phyloP scores from a whole-genome alignment of 2,329 filamentous ascomycete genomes.

The Raffaelea albimanens region DNA sequence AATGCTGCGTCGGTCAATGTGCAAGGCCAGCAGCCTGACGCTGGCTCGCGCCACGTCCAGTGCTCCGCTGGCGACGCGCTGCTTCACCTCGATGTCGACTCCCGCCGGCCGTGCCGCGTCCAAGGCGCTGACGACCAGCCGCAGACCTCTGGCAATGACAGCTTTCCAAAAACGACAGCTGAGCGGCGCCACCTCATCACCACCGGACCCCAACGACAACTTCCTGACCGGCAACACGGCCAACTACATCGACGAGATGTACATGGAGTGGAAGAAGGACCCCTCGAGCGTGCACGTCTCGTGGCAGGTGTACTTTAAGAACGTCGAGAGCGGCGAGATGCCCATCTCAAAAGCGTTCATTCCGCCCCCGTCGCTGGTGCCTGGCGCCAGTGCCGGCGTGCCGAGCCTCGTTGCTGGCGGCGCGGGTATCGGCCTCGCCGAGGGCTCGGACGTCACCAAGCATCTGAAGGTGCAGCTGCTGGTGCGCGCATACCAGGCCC shows the following conservation, averaged over 20 bases:
- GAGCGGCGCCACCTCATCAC: slow-evolving; percentile 43
- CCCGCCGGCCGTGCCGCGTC: slow-evolving; percentile 2
- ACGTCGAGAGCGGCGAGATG: slow-evolving; percentile 98
- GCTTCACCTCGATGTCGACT: too few relatives aligned
- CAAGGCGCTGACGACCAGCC: slow-evolving; percentile 27
- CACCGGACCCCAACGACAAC: slow-evolving; percentile 79
- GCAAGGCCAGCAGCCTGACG: slow-evolving; percentile 10
- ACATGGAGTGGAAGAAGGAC: slow-evolving; percentile 92
- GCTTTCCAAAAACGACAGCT: slow-evolving; percentile 30
- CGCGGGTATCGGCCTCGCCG: slow-evolving; percentile 52
- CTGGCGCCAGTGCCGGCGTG: slow-evolving; percentile 69
- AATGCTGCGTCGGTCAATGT: slow-evolving; percentile 12
- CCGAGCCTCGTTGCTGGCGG: slow-evolving; percentile 59
- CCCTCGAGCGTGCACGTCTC: slow-evolving; percentile 91
- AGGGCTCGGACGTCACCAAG: slow-evolving; percentile 79
- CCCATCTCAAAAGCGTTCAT: slow-evolving; percentile 95
- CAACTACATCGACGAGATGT: slow-evolving; percentile 99
- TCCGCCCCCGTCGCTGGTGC: slow-evolving; percentile 85
- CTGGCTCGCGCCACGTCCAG: slow-evolving; percentile 7
- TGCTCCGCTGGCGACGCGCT: slow-evolving; percentile 1
- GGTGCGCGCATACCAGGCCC: slow-evolving; percentile 93
- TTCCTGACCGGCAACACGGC: slow-evolving; percentile 95
- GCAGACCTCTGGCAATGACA: slow-evolving; percentile 40
- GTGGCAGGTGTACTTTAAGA: slow-evolving; percentile 99
- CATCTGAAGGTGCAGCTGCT: slow-evolving; percentile 97